These are phyloP conservation scores for Daldinia sp. DNA, from an alignment of 2,329 filamentous ascomycete species.

Conservation along the genomic window DNA sequence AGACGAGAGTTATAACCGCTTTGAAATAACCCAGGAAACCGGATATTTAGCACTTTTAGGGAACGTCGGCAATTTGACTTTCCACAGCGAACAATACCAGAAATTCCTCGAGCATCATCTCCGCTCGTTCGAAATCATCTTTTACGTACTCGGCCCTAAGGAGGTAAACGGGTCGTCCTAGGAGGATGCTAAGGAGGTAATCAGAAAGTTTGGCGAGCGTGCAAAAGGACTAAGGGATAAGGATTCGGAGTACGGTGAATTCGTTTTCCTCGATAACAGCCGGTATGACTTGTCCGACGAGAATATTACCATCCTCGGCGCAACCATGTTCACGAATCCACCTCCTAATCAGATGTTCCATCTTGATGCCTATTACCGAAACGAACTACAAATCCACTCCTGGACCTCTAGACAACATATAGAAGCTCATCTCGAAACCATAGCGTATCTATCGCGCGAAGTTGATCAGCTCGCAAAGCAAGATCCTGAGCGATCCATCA, in stretches of 20 bases:
- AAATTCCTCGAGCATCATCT: conserved; percentile 22
- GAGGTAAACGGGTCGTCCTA: conserved; percentile 16
- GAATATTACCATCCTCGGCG: conserved; percentile 17
- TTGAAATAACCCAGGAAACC: conserved; percentile 2
- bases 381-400: background rate
- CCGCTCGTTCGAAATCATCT: background rate
- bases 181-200: background rate
- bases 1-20: background rate
- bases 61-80: conserved; percentile 9
- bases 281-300: conserved; percentile 14
- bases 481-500: conserved; percentile 10
- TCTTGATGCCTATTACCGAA: background rate
- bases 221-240: background rate
- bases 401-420: background rate
- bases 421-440: background rate
- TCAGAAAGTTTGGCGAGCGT: background rate
- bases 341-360: background rate
- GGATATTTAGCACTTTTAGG: conserved; percentile 23
- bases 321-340: conserved; percentile 20
- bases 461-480: background rate
- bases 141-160: conserved; percentile 17
- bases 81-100: background rate
- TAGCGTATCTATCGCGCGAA: background rate
- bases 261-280: conserved; percentile 24
- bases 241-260: conserved; percentile 2